A percentile compares a stretch with the other conserved stretches of the same genome.
phyloP scores from a whole-genome alignment of 2,329 filamentous ascomycete genomes.

The Cladosporium colombiae region DNA sequence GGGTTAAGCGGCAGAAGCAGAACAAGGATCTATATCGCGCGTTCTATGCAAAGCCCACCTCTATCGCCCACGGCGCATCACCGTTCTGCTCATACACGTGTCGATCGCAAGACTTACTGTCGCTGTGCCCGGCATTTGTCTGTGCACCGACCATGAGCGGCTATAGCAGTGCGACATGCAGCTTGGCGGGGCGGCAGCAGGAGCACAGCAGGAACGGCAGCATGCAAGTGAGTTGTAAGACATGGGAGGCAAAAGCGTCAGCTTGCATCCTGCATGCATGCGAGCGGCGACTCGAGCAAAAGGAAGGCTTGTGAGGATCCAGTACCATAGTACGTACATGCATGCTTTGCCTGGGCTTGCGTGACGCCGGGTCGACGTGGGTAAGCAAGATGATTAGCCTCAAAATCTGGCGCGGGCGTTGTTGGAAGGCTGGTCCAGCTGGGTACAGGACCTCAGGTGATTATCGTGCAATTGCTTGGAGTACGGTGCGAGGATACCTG shows the following conservation, averaged over 20 bases:
- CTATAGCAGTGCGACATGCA: constrained; percentile 3
- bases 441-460: constrained; percentile 11
- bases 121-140: constrained; percentile 4
- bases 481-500: not conserved
- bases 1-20: not conserved
- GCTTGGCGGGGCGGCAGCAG: constrained; percentile 5
- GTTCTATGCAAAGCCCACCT: constrained; percentile 11
- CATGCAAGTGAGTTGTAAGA: constrained; percentile 13
- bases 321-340: constrained; percentile 8
- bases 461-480: constrained; percentile 12
- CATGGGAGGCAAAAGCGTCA: constrained; percentile 7
- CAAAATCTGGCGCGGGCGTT: not conserved
- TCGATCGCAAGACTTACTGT: constrained; percentile 9
- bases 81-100: constrained; percentile 19
- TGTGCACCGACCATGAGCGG: not conserved
- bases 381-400: constrained; percentile 6
- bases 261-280: constrained; percentile 10
- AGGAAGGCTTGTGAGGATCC: constrained; percentile 3
- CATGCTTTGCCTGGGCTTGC: constrained; percentile 5
- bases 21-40: not conserved
- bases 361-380: not conserved
- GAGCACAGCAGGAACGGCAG: not conserved
- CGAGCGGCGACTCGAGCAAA: not conserved
- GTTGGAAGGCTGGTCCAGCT: not conserved
- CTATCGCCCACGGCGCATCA: constrained; percentile 4